Evolutionary conservation across 139 green algal species (phyloP), one percentile per base, ranked within the genome.

Genomic region (Closterium sp.): DNA sequence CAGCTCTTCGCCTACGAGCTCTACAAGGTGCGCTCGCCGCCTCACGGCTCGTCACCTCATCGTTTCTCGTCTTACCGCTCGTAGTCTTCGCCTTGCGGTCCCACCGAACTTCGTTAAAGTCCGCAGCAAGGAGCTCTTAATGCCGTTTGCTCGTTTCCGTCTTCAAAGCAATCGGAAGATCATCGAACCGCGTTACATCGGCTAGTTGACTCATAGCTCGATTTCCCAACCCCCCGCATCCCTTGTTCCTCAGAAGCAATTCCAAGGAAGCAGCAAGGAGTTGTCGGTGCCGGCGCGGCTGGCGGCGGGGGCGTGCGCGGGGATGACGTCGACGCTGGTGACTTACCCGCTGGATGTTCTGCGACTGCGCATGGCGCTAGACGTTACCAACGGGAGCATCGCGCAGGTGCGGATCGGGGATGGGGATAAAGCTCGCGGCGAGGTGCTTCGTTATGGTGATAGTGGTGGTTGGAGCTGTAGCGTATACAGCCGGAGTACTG

Each of bases 321-420:
- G 97, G 79, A 98, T 99, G 97, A 98, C 97, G 0, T 98, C 98
- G 28, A 98, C 97, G 0, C 95, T 97, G 17, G 92, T 92, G 31
- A 88, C 38, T 10, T 92, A 91, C 29, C 50, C 50, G 29, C 85
- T 88, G 85, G 85, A 88, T 13, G 85, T 88, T 22, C 85, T 88
- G 85, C 85, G 85, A 38, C 24, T 88, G 29, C 85, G 85, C 29
- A 31, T 88, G 29, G 85, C 85, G 30, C 29, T 88, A 7, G 85
- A 88, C 13, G 19, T 5, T 11, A 38, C 85, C 30, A 88, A 31
- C 62, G 62, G 62, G 62, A 79, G 62, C 62, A 79, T 79, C 62
- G 62, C 62, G 62, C 62, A 79, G 62, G 62, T 79, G 62, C 13
- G 62, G 11, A 79, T 22, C 62, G 19, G 62, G 62, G 62, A 79